Evolutionary conservation across 306 rosid genomes (phyloP).

Genomic region (Cucurbita ficifolia): DNA sequence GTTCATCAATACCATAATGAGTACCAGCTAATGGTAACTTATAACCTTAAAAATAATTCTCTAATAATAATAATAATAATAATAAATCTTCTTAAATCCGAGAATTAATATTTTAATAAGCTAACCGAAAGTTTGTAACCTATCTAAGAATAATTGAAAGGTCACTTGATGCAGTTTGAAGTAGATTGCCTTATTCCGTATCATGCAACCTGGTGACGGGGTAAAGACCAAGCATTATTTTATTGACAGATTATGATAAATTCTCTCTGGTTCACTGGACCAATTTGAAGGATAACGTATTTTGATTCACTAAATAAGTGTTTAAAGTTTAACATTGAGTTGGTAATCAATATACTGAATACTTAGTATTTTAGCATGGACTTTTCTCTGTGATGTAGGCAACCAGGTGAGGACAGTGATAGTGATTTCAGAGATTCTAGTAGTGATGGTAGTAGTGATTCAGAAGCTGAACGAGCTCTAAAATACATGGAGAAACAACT

Average conservation of each 20-base stretch:
- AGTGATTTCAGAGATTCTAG: constrained; percentile 77
- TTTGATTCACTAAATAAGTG: not conserved
- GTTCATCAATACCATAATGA: too few relatives aligned
- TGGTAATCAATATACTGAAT: not conserved
- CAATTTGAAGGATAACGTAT: not conserved
- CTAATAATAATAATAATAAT: too few relatives aligned
- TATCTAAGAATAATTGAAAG: too few relatives aligned
- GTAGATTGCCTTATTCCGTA: too few relatives aligned
- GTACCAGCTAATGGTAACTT: too few relatives aligned
- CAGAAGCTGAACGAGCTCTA: constrained; percentile 38
- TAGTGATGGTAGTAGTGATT: constrained; percentile 80
- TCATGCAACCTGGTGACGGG: not conserved
- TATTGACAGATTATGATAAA: not conserved
- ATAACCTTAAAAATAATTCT: too few relatives aligned
- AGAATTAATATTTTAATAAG: too few relatives aligned
- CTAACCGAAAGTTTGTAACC: too few relatives aligned
- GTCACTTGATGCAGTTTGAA: too few relatives aligned
- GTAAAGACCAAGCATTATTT: not conserved
- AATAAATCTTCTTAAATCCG: too few relatives aligned
- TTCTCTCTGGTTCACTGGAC: not conserved
- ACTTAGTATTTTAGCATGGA: not conserved
- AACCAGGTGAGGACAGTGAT: constrained; percentile 68
- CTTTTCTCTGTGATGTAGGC: constrained; percentile 29
- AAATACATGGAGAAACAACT: constrained; percentile 31
- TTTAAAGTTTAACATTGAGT: not conserved